Evolutionary conservation across 2,329 filamentous ascomycete species (phyloP).

Genomic region (Hansfordia pulvinata): DNA sequence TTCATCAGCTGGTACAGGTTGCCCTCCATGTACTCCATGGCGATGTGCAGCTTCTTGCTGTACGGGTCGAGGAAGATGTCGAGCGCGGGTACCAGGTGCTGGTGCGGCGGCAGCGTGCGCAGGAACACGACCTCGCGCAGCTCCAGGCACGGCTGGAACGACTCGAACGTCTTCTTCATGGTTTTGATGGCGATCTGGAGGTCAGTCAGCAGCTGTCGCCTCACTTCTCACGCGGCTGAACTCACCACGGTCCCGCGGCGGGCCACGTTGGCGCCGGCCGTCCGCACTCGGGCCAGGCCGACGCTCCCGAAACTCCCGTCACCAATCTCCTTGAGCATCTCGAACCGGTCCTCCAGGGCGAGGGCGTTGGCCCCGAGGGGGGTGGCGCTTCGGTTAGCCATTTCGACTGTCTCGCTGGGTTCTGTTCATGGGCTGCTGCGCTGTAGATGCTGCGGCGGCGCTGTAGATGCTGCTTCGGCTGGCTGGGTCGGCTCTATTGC

Average conservation of each 20-base stretch:
- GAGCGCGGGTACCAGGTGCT: slow-evolving; percentile 88
- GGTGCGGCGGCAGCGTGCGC: slow-evolving; percentile 72
- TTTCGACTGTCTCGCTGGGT: no score
- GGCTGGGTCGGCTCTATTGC: no score
- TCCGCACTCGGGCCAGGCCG: slow-evolving; percentile 78
- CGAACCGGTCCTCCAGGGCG: slow-evolving; percentile 84
- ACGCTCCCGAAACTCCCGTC: slow-evolving; percentile 98
- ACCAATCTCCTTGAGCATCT: slow-evolving; percentile 94
- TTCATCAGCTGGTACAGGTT: slow-evolving; percentile 99
- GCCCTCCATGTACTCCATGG: slow-evolving; percentile 99
- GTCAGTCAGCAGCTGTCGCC: slow-evolving; percentile 3
- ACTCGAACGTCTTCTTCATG: slow-evolving; percentile 99
- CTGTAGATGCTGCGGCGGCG: no score
- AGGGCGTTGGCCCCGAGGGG: slow-evolving; percentile 30
- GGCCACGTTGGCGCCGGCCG: slow-evolving; percentile 77
- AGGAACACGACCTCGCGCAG: slow-evolving; percentile 95
- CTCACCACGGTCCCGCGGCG: slow-evolving; percentile 85
- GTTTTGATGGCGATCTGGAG: slow-evolving; percentile 92
- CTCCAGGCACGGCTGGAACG: slow-evolving; percentile 78
- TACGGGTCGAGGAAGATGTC: slow-evolving; percentile 97
- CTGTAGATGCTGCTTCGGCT: no score
- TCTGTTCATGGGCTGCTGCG: no score
- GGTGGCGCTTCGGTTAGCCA: no score
- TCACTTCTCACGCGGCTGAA: slow-evolving; percentile 9
- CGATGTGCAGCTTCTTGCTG: slow-evolving; percentile 92